Evolutionary conservation across 192 early-diverging fungal species (phyloP), one percentile per base, ranked within the genome.

Genomic region (Coemansia reversa): DNA sequence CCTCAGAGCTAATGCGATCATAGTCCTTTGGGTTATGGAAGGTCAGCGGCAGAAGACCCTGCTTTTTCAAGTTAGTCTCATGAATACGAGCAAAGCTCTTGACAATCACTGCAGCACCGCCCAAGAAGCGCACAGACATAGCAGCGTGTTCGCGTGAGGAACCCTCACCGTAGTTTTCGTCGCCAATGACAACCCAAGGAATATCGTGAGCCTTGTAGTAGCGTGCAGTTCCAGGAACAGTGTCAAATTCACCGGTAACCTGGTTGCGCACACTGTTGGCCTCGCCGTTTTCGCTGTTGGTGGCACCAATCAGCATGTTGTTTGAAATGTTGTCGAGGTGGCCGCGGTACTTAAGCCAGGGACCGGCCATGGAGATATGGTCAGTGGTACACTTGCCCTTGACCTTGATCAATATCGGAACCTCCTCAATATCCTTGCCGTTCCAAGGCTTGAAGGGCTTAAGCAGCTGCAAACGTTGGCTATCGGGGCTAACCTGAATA

Each of bases 31-130:
- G 86, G 85, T 98, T 86, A 79, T 89, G 84, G 70, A 98, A 98
- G 55, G 94, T 96, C 70, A 98, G 84, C 35, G 97, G 97, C 63
- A 98, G 86, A 58, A 98, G 86, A 71, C 97, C 97, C 83, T 98
- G 97, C 88, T 98, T 98, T 90, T 98, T 98, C 63, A 97, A 87
- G 87, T 98, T 98, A 75, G 97, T 98, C 86, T 98, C 94, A 86
- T 98, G 97, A 82, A 98, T 98, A 79, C 97, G 92, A 55, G 97
- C 97, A 83, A 98, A 98, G 55, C 90, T 93, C 85, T 94, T 93
- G 82, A 91, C 90, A 74, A 98, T 91, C 68, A 98, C 91, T 19
- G 94, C 94, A 53, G 85, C 86, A 77, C 97, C 94, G 56, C 93
- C 93, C 49, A 98, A 85, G 86, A 96, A 93, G 77, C 97, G 90